Evolutionary conservation across 805 yeast genomes (phyloP).

Genomic region (Pichia thaimueangensis): DNA sequence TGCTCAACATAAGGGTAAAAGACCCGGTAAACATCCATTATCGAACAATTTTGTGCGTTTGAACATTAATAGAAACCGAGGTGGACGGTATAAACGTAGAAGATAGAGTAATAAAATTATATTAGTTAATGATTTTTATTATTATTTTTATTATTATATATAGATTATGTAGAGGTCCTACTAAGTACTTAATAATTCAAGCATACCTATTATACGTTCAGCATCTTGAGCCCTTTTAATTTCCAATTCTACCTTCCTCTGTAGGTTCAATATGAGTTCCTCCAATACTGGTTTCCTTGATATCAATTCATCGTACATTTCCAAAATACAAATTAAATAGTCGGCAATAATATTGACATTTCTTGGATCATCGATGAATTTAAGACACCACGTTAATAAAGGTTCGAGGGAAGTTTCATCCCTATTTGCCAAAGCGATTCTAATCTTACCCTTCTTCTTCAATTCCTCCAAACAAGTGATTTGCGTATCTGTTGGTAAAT

Average conservation of each 20-base stretch:
- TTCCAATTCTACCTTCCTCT: conserved; percentile 58
- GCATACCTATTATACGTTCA: conserved; percentile 86
- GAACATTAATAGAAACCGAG: conserved; percentile 26
- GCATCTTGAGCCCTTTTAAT: conserved; percentile 80
- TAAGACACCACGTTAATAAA: conserved; percentile 73
- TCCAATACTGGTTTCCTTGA: conserved; percentile 74
- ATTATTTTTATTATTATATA: no score
- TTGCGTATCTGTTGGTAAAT: conserved; percentile 73
- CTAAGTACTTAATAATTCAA: conserved; percentile 66
- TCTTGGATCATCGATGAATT: conserved; percentile 72
- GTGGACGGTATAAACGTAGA: conserved; percentile 22
- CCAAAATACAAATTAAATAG: conserved; percentile 59
- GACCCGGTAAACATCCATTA: conserved; percentile 23
- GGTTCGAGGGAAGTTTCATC: conserved; percentile 83
- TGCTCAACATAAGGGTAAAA: conserved; percentile 19
- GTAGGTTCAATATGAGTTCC: conserved; percentile 57
- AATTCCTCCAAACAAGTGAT: conserved; percentile 81
- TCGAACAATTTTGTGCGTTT: conserved; percentile 32
- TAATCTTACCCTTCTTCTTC: conserved; percentile 80
- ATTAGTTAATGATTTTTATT: no score
- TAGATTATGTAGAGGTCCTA: neutral
- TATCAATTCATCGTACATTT: conserved; percentile 68
- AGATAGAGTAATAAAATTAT: conserved; percentile 6
- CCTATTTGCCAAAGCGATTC: conserved; percentile 71
- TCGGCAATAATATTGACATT: conserved; percentile 59